Conservation (phyloP, 2,329 filamentous ascomycete species). For the Tricladium varicosporioides region DNA sequence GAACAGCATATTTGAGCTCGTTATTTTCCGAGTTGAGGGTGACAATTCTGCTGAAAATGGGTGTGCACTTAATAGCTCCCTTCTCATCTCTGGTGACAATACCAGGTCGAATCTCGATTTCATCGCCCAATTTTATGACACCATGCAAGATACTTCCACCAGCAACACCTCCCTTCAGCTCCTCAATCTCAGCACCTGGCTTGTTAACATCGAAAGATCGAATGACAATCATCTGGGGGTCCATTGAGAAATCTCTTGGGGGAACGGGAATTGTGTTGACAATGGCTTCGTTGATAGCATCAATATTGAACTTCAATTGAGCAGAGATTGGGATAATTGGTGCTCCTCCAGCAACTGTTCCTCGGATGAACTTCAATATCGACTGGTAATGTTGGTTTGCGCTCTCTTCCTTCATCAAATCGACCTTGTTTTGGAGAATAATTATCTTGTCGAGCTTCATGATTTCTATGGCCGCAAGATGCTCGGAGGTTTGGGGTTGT, state of each 20-base stretch:
- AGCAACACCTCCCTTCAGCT: conserved; percentile 97
- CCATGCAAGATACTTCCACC: conserved; percentile 96
- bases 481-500: conserved; percentile 97
- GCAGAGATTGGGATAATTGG: conserved; percentile 97
- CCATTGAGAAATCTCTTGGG: conserved; percentile 82
- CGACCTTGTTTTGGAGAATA: conserved; percentile 99
- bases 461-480: conserved; percentile 98
- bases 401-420: conserved; percentile 94
- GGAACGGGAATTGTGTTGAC: conserved; percentile 95
- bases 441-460: conserved; percentile 99
- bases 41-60: conserved; percentile 93
- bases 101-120: conserved; percentile 98
- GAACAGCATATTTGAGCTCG: conserved; percentile 96
- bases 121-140: conserved; percentile 93
- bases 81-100: conserved; percentile 94
- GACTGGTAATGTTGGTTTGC: conserved; percentile 94
- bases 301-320: conserved; percentile 99
- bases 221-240: conserved; percentile 98
- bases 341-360: conserved; percentile 90
- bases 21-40: conserved; percentile 97
- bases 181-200: conserved; percentile 96
- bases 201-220: conserved; percentile 99
- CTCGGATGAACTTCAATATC: conserved; percentile 97
- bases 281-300: conserved; percentile 94
- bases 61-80: conserved; percentile 92